Evolutionary conservation across 2,329 filamentous ascomycete species (phyloP), one percentile per base, ranked within the genome.

Genomic region (Aspergillus alliaceus): DNA sequence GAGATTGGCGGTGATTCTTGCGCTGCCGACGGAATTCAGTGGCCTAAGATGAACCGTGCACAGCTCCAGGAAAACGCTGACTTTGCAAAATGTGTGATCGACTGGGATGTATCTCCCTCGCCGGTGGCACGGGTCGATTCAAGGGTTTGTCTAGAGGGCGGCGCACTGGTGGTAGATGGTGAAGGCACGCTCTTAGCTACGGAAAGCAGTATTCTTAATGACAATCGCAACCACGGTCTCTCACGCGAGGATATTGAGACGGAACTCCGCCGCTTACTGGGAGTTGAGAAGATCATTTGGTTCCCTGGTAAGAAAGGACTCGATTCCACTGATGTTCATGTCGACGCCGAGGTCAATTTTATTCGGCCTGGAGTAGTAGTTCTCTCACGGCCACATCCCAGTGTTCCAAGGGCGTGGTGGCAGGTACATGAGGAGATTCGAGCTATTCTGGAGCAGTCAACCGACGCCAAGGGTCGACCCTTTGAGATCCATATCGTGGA

Each of bases 281-380:
- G 69, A 4, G 66, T 73, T 7, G 57, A 48, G 31, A 69, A 67
- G 32, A 65, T 74, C 18, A 67, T 74, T 7, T 74, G 71, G 71
- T 62, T 73, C 22, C 69, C 70, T 4, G 71, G 69, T 2, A 59
- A 67, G 4, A 62, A 64, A 24, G 65, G 56, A 11, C 55, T 69
- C 6, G 72, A 74, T 63, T 64, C 72, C 27, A 74, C 72, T 6
- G 72, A 74, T 53, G 67, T 63, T 47, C 72, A 74, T 58, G 56
- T 29, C 12, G 64, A 66, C n/a, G 64, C 64, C 6, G 60, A 63
- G 37, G 57, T 64, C 15, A 46, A 51, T 9, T 63, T 66, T 37
- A 27, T 66, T 14, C 56, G 56, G 7, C 63, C 62, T 0, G 63
- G 64, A 9, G 60, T 66, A 4, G 62, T 71, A 9, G 62, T 71